Base-by-base conservation (phyloP, 2,329 filamentous ascomycete genomes). In the Ophiostoma perfectum region DNA sequence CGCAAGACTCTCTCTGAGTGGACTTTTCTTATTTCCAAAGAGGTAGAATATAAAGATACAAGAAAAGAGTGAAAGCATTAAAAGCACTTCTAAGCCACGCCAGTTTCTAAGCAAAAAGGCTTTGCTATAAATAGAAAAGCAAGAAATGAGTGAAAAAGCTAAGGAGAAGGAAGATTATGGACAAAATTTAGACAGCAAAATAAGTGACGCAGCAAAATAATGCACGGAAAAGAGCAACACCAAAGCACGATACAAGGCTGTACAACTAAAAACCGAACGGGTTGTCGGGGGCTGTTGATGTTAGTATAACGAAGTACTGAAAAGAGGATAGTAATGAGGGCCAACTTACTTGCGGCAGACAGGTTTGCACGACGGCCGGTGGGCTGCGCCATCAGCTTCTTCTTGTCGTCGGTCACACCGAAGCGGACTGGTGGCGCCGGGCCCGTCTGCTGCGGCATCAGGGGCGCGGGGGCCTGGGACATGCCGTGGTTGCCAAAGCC, bases 321-420 rank as follows among this genome's bases (percentile, higher is more conserved):
- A 52, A 71, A 66, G 5, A 18, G 5, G 4, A 66, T 70, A 64
- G 5, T 9, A 2, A 5, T 63, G 2, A 5, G 3, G 27, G 27
- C 27, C 5, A 69, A 93, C 94, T 90, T 89, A 98, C 94, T 99
- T 75, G 95, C 95, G 87, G 96, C 91, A 66, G 91, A 85, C 73
- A 99, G 84, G 78, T 98, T 97, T 68, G 95, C 95, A 81, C 91
- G 88, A 74, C 90, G 84, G 72, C 95, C 95, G 6, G 95, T 99
- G 41, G 92, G 85, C 80, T 98, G 95, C 42, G 93, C 88, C 70
- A 86, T 84, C 74, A 98, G 80, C 78, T 91, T 95, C 79, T 93
- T 92, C 42, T 87, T 81, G 65, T 88, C 86, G 41, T 83, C 81
- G 69, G 86, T 84, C 47, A 96, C 88, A 52, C 95, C 95, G 77